Conservation (phyloP, 495 filamentous ascomycete species). For the Xylaria castorea region DNA sequence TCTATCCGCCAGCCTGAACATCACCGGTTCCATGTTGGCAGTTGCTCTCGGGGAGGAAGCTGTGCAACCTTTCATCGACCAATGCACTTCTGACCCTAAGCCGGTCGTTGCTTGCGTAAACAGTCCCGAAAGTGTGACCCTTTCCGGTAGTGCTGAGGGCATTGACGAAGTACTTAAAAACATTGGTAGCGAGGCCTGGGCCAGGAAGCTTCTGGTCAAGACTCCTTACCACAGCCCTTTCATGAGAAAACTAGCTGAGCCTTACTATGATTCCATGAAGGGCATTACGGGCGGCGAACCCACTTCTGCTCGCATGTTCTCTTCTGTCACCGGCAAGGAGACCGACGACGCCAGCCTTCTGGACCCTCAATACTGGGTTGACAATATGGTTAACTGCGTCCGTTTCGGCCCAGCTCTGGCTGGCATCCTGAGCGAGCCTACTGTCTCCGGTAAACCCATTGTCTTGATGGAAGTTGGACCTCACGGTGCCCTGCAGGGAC, state of each 20-base stretch:
- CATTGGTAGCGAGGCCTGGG: constrained; percentile 43
- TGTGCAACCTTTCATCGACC: constrained; percentile 40
- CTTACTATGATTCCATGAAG: constrained; percentile 41
- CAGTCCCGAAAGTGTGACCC: constrained; percentile 53
- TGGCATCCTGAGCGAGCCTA: constrained; percentile 28
- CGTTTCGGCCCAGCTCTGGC: constrained; percentile 45
- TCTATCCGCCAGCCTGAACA: constrained; percentile 33
- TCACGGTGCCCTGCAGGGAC: constrained; percentile 59
- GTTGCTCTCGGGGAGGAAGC: constrained; percentile 42
- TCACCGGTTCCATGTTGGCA: constrained; percentile 53
- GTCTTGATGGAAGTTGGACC: constrained; percentile 63
- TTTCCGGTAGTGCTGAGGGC: constrained; percentile 48
- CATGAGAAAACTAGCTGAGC: constrained; percentile 49
- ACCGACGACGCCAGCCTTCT: constrained; percentile 37
- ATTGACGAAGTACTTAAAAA: constrained; percentile 43
- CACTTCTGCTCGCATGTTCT: constrained; percentile 45
- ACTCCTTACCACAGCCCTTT: constrained; percentile 55
- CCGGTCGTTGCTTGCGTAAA: constrained; percentile 56
- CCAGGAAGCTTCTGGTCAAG: constrained; percentile 45
- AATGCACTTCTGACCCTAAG: constrained; percentile 31
- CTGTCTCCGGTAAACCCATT: constrained; percentile 29
- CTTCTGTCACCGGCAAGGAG: constrained; percentile 47
- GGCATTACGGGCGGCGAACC: constrained; percentile 25
- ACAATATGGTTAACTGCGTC: constrained; percentile 51
- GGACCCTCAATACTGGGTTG: constrained; percentile 48